These are phyloP conservation scores for Fusarium pseudocircinatum DNA, from an alignment of 2,329 filamentous ascomycete species.

Conservation along the genomic window DNA sequence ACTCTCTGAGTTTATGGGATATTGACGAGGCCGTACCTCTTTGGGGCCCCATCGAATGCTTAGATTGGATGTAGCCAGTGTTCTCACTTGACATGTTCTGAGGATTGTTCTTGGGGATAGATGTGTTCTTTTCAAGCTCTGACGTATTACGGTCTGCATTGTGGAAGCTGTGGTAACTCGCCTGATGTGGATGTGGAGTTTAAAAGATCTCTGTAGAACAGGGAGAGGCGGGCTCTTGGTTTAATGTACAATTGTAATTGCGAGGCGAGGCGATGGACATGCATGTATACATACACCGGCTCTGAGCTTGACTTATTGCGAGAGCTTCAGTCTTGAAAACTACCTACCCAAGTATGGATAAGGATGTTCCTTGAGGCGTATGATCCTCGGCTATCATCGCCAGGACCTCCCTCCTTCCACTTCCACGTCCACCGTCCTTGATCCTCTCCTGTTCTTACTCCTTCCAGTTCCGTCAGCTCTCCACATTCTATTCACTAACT, in stretches of 20 bases:
- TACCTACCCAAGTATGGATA: neutral
- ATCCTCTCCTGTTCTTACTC: slow-evolving; percentile 5
- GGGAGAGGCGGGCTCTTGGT: neutral
- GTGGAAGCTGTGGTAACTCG: neutral
- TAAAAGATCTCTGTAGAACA: neutral
- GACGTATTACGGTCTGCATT: slow-evolving; percentile 33
- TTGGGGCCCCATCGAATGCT: slow-evolving; percentile 45
- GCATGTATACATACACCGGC: neutral
- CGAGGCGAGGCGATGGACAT: neutral
- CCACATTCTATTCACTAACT: slow-evolving; percentile 2
- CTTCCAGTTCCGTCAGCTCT: slow-evolving; percentile 24
- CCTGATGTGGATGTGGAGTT: neutral
- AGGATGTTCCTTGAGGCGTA: neutral
- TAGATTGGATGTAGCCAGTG: slow-evolving; percentile 33
- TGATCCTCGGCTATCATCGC: slow-evolving; percentile 39
- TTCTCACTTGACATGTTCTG: slow-evolving; percentile 21
- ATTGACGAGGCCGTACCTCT: slow-evolving; percentile 38
- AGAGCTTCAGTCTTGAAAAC: neutral
- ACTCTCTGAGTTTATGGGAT: neutral
- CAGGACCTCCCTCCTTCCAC: neutral
- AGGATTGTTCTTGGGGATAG: slow-evolving; percentile 3
- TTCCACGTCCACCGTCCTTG: neutral
- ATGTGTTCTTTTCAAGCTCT: slow-evolving; percentile 14
- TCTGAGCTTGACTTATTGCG: neutral
- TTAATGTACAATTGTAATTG: neutral